These are phyloP conservation scores for Aspergillus carbonarius DNA, from an alignment of 2,329 filamentous ascomycete species.

Conservation along the genomic window DNA sequence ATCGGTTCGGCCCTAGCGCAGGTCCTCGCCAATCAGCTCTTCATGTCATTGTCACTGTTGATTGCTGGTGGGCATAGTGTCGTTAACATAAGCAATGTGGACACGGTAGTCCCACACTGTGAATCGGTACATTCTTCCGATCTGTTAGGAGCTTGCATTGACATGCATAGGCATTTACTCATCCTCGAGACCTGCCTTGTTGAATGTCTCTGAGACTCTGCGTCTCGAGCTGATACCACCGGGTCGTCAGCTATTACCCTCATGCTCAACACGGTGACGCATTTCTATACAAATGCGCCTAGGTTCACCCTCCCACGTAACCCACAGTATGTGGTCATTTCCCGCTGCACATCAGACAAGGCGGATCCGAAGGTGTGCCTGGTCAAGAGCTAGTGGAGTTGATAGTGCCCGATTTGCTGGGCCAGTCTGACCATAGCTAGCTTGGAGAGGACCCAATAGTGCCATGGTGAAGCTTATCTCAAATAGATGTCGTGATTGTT, in stretches of 20 bases:
- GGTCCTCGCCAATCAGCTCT: slow-evolving; percentile 36
- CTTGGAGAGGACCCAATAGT: slow-evolving; percentile 12
- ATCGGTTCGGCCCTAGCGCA: slow-evolving; percentile 43
- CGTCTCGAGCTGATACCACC: slow-evolving; percentile 35
- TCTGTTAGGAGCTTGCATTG: slow-evolving; percentile 5
- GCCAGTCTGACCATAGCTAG: neutral
- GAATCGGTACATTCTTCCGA: slow-evolving; percentile 24
- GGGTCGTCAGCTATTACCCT: slow-evolving; percentile 31
- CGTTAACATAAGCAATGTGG: slow-evolving; percentile 24
- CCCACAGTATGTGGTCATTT: slow-evolving; percentile 12
- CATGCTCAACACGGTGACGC: slow-evolving; percentile 25
- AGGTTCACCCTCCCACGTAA: neutral
- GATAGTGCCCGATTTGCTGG: slow-evolving; percentile 13
- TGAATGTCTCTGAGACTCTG: slow-evolving; percentile 28
- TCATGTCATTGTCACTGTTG: slow-evolving; percentile 44
- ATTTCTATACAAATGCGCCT: slow-evolving; percentile 15
- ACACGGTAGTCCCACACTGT: slow-evolving; percentile 36
- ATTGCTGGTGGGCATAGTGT: slow-evolving; percentile 25
- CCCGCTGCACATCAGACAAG: slow-evolving; percentile 11
- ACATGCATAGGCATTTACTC: slow-evolving; percentile 33
- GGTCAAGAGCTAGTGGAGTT: slow-evolving; percentile 8
- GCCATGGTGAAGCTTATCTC: slow-evolving; percentile 4
- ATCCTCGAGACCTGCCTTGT: slow-evolving; percentile 33
- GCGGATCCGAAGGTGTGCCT: slow-evolving; percentile 10
- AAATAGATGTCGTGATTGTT: too few relatives aligned